These are phyloP conservation scores for Tardiomyces digboiensis DNA, from an alignment of 1,139 yeast genomes.

Conservation along the genomic window DNA sequence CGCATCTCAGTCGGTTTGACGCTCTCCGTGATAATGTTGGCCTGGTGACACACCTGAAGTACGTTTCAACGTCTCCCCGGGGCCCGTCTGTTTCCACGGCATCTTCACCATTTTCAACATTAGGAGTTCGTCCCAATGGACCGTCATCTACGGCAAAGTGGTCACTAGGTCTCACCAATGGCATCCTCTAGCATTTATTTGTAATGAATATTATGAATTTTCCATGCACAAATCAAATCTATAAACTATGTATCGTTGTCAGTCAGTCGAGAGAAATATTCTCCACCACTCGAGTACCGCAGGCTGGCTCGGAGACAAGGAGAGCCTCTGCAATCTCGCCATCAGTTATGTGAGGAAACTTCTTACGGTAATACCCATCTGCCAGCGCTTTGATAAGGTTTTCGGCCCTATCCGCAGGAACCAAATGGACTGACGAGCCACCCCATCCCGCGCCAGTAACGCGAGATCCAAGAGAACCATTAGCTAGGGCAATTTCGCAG, in stretches of 20 bases:
- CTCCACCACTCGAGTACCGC: slow-evolving; percentile 32
- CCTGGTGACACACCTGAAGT: slow-evolving; percentile 24
- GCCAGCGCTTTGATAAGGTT: slow-evolving; percentile 38
- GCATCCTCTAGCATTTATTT: slow-evolving; percentile 1
- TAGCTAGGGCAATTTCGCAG: slow-evolving; percentile 41
- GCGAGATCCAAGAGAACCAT: slow-evolving; percentile 59
- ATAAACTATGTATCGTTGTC: background rate
- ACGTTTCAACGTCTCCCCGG: background rate
- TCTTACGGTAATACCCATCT: slow-evolving; percentile 39
- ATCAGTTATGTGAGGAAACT: slow-evolving; percentile 39
- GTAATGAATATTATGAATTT: background rate
- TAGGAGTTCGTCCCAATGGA: background rate
- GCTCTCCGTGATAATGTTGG: slow-evolving; percentile 24
- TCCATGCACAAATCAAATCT: background rate
- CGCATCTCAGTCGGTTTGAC: slow-evolving; percentile 15
- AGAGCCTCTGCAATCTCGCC: slow-evolving; percentile 43
- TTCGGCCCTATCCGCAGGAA: slow-evolving; percentile 38
- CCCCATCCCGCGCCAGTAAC: slow-evolving; percentile 84
- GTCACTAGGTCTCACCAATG: background rate
- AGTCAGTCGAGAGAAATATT: background rate
- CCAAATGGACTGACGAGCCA: slow-evolving; percentile 61
- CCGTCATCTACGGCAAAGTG: no score
- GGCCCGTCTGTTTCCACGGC: background rate
- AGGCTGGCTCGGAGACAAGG: slow-evolving; percentile 48
- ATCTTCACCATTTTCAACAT: background rate